Percentiles rank a stretch among this genome's conserved stretches.
Evolutionary conservation across 208 protist species (phyloP).

Genomic region (Acanthamoeba comandoni): DNA sequence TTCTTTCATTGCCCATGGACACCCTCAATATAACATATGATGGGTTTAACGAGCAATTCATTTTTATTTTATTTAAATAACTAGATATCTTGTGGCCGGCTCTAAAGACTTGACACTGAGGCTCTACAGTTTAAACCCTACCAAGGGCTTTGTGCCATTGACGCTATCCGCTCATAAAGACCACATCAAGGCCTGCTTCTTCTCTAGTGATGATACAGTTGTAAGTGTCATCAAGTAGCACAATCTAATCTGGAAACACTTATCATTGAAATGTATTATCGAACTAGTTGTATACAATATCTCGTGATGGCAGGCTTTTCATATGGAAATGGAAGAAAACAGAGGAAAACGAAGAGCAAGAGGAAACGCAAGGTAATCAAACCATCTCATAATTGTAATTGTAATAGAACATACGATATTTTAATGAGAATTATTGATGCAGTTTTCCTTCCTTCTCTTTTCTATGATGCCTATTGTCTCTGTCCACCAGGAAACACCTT

Average conservation of each 20-base stretch:
- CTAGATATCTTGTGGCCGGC: slow-evolving; percentile 82
- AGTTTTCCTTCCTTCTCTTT: no score
- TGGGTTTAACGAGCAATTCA: no score
- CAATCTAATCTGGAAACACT: no score
- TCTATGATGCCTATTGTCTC: no score
- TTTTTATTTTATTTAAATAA: slow-evolving; percentile 41
- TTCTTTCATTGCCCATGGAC: no score
- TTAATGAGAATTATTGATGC: no score
- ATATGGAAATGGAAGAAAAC: slow-evolving; percentile 81
- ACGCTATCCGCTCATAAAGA: slow-evolving; percentile 86
- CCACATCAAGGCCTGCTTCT: slow-evolving; percentile 81
- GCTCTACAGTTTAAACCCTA: slow-evolving; percentile 83
- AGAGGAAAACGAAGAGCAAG: neutral
- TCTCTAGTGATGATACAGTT: slow-evolving; percentile 73
- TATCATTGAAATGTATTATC: no score
- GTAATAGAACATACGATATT: no score
- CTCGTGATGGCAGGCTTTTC: slow-evolving; percentile 83
- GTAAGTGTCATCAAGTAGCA: no score
- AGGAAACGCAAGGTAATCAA: slow-evolving; percentile 69
- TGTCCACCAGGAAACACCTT: no score
- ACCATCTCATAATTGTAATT: no score
- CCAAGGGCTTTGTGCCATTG: slow-evolving; percentile 78
- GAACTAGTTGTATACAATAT: slow-evolving; percentile 83
- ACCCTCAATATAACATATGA: no score
- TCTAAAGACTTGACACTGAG: slow-evolving; percentile 83